Percentiles rank a stretch among this genome's conserved stretches.
These are phyloP conservation scores for Xylariaceae sp. DNA, from an alignment of 2,329 filamentous ascomycete species.

Conservation along the genomic window DNA sequence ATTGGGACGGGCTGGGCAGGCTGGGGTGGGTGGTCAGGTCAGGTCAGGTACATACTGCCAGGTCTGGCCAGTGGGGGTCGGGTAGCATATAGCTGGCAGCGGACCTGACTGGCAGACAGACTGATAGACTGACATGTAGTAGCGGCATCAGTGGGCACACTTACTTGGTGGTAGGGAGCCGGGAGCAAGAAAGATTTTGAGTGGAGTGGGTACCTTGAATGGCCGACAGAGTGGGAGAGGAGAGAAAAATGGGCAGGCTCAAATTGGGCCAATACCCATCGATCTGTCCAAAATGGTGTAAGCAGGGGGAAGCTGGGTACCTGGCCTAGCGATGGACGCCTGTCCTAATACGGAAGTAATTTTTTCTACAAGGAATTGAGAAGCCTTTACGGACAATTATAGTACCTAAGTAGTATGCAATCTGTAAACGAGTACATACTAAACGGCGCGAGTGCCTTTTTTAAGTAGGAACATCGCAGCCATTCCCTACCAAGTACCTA, in stretches of 20 bases:
- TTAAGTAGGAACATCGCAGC: not conserved
- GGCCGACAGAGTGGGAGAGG: not conserved
- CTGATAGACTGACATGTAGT: not conserved
- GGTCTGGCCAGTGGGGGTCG: constrained; percentile 20
- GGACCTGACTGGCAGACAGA: not conserved
- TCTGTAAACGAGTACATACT: not conserved
- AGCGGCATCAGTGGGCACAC: not conserved
- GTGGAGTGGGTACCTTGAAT: constrained; percentile 12
- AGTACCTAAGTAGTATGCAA: not conserved
- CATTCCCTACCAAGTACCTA: too few relatives aligned
- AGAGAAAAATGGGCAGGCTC: not conserved
- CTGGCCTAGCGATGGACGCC: constrained; percentile 10
- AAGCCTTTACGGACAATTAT: not conserved
- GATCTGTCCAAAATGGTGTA: not conserved
- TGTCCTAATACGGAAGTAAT: constrained; percentile 19
- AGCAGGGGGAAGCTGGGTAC: constrained; percentile 12
- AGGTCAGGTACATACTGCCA: constrained; percentile 11
- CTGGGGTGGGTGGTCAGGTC: constrained; percentile 23
- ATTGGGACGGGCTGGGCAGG: constrained; percentile 35
- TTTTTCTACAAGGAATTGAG: constrained; percentile 22
- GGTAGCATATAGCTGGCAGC: constrained; percentile 1
- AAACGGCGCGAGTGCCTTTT: not conserved
- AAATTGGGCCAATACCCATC: not conserved
- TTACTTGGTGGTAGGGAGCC: not conserved
- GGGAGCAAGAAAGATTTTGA: constrained; percentile 15